A percentile compares a stretch with the other conserved stretches of the same genome.
phyloP scores from a whole-genome alignment of 768 basidiomycete genomes.

The Pholiota microspora region DNA sequence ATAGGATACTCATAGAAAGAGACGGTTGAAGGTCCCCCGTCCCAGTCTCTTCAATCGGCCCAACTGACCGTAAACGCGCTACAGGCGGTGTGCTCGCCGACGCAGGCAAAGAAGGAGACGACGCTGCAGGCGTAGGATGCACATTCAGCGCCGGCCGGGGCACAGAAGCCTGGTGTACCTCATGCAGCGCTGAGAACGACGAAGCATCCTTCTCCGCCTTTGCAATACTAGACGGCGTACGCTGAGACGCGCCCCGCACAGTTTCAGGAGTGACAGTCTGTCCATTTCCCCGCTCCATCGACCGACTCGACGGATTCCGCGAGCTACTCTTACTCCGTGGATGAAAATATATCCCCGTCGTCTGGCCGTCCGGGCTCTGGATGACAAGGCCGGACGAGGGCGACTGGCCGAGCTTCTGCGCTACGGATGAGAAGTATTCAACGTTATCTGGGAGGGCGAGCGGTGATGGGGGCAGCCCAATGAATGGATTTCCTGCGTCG shows the following conservation, averaged over 20 bases:
- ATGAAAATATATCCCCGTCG: conserved; percentile 95
- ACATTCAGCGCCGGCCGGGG: neutral
- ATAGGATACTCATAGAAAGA: conserved; percentile 6
- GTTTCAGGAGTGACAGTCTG: conserved; percentile 28
- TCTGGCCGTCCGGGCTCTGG: conserved; percentile 90
- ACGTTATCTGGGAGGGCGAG: conserved; percentile 66
- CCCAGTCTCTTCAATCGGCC: conserved; percentile 5
- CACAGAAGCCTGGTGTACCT: conserved; percentile 12
- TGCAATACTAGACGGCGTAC: conserved; percentile 21
- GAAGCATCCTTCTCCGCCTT: conserved; percentile 13
- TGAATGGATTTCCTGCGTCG: conserved; percentile 32
- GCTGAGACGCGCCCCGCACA: conserved; percentile 24
- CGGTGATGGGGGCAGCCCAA: conserved; percentile 57
- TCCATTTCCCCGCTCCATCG: conserved; percentile 48
- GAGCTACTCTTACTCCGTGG: conserved; percentile 50
- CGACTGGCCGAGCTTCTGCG: conserved; percentile 69
- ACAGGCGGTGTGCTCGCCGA: neutral
- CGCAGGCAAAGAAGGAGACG: conserved; percentile 7
- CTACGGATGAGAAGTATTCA: conserved; percentile 72
- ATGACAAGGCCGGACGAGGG: conserved; percentile 87
- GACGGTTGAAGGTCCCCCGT: conserved; percentile 1
- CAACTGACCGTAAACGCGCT: neutral
- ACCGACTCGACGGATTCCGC: conserved; percentile 32
- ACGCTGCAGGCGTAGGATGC: neutral
- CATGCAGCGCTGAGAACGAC: conserved; percentile 34